A percentile compares a stretch with the other conserved stretches of the same genome.
Evolutionary conservation across 441 rosid species (phyloP).

Genomic region (Bocquillonia castaneifolia): DNA sequence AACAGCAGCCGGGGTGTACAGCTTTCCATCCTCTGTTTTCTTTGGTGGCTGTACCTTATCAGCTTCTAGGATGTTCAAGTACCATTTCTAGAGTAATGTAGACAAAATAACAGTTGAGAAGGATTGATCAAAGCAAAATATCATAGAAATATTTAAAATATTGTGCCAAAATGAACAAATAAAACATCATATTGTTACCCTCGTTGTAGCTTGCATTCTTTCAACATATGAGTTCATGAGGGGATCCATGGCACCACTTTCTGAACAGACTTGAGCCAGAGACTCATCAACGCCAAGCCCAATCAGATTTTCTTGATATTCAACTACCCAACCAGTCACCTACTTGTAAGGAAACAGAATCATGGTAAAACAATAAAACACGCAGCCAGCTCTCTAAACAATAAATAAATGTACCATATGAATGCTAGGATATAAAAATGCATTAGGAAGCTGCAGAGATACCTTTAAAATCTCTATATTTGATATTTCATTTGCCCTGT

Average conservation of each 20-base stretch:
- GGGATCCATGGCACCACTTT: constrained; percentile 99
- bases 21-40: constrained; percentile 96
- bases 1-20: constrained; percentile 99
- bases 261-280: constrained; percentile 98
- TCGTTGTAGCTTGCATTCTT: constrained; percentile 98
- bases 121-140: constrained; percentile 10
- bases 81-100: constrained; percentile 75
- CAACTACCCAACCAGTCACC: constrained; percentile 99
- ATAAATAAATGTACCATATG: constrained; percentile 1
- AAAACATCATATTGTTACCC: constrained; percentile 43
- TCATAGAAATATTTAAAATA: neutral
- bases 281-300: constrained; percentile 99
- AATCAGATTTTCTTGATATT: constrained; percentile 91
- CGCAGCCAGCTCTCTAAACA: neutral
- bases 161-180: constrained; percentile 6
- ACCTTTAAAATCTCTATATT: constrained; percentile 99
- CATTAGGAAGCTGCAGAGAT: constrained; percentile 17
- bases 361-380: neutral
- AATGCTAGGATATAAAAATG: constrained; percentile 5
- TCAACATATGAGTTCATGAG: constrained; percentile 96
- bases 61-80: constrained; percentile 87
- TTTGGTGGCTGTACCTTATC: constrained; percentile 97
- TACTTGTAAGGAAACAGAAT: constrained; percentile 35
- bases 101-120: constrained; percentile 19
- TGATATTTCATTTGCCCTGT: constrained; percentile 78